Base-by-base conservation (phyloP, 164 flowering plant species). In the Stephania yunnanensis region DNA sequence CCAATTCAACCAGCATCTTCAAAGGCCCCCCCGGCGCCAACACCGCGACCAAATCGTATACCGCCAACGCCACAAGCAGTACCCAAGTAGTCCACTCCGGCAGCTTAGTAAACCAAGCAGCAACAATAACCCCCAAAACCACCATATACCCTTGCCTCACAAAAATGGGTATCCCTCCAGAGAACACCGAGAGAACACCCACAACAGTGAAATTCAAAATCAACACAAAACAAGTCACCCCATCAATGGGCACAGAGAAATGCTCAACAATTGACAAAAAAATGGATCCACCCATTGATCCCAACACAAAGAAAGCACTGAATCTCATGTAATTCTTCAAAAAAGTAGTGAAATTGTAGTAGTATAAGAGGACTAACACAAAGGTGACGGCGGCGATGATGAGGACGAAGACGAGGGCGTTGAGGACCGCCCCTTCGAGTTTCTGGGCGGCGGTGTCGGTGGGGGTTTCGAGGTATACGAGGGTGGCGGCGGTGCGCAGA, bases 51-150 rank as follows among this genome's bases (percentile, higher is more conserved):
- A 95, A 78, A 86, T 93, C 99, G 82, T 95, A 95, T 63, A 91
- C 46, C 17, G 97, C 94, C 85, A 95, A 76, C 0, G 94, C 93
- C 63, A 93, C 87, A 69, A 95, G 84, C 80, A 93, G 80, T 52
- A 70, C 78, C 97, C 99, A 95, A 2, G 99, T 93, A 2, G 95
- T 93, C 99, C 99, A 95, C 53, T 95, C 97, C 0, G 97, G 97
- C 82, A 93, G 80, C 45, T 86, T 85, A 0, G 99, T 84, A 77
- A 95, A 93, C 97, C 97, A 95, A 52, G 90, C 84, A 1, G 99
- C 99, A 36, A 87, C 91, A 58, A 91, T 80, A 1, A 95, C 86
- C 80, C 94, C 97, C 79, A 93, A 68, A 11, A 78, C 55, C 31
- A 95, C 94, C 93, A 90, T 89, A 78, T 89, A 93, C 31, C 74